These are phyloP conservation scores for Beauveria pseudobassiana DNA, from an alignment of 2,329 filamentous ascomycete genomes.

Conservation along the genomic window DNA sequence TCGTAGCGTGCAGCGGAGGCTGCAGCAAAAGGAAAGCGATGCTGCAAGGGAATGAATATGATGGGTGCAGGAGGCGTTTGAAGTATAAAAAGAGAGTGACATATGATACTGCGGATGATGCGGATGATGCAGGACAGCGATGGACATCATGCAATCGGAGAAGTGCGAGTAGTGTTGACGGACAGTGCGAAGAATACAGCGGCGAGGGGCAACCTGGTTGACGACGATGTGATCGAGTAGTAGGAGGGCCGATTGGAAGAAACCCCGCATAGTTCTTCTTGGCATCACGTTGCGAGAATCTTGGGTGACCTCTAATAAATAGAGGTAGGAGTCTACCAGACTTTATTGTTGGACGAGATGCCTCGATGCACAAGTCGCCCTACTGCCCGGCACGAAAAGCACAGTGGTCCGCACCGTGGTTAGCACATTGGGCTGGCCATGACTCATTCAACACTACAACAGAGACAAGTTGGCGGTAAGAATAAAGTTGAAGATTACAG, in stretches of 20 bases:
- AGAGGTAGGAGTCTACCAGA: too few species aligned
- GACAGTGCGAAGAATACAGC: not conserved
- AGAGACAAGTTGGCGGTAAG: too few species aligned
- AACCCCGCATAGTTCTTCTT: too few species aligned
- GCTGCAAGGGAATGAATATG: not conserved
- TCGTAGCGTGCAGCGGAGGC: not conserved
- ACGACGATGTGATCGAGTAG: not conserved
- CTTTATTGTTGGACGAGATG: too few species aligned
- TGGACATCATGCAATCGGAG: not conserved
- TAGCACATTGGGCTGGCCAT: not conserved
- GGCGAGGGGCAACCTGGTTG: not conserved
- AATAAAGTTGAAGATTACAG: too few species aligned
- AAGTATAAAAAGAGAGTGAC: not conserved
- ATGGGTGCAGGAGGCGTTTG: not conserved
- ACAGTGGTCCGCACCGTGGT: not conserved
- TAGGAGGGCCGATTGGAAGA: too few species aligned
- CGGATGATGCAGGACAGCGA: not conserved
- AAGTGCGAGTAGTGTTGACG: not conserved
- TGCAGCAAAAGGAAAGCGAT: not conserved
- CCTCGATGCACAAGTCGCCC: too few species aligned
- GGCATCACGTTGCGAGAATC: too few species aligned
- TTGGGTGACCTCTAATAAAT: too few species aligned
- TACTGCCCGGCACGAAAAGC: too few species aligned
- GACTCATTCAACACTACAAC: too few species aligned
- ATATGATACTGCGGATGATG: not conserved